Base-by-base conservation (phyloP, 768 basidiomycete genomes). In the Tremella mesenterica region DNA sequence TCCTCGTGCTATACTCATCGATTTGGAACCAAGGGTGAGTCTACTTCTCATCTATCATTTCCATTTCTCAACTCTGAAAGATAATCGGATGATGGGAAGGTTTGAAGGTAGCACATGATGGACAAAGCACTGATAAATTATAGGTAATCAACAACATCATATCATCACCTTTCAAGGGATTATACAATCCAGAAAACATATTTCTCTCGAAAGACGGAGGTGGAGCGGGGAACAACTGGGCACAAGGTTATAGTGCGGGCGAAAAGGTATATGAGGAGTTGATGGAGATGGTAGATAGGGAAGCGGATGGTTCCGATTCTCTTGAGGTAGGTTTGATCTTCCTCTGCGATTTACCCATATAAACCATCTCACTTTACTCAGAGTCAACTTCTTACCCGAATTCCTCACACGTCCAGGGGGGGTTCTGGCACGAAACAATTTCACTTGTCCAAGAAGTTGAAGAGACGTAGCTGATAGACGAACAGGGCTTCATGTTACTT, bases 151-250 rank as follows among this genome's bases (percentile, higher is more conserved):
- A 95, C 74, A 88, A 86, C 58, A 97, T 99, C 67, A 79, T 90
- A 33, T 78, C 84, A 21, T 89, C 89, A 27, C 82, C 88, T 0
- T 91, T 87, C 76, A 85, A 86, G 44, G 85, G 73, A 38, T 75
- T 99, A 29, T 99, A 96, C 74, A 99, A 99, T 70, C 92, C 92
- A 0, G 95, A 97, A 70, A 99, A 99, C 66, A 93, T 97, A 33
- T 97, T 88, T 67, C 78, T 92, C 21, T 90, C 88, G 1, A 88
- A 92, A 74, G 91, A 93, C 67, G 95, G 95, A 4, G 92, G 95
- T n/a, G 95, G 95, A 29, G 95, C 95, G 12, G 95, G 95, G 16
- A 99, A 99, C 67, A 97, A 96, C 70, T 97, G 93, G 89, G 93
- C 93, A 0, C 88, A 91, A 62, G 93, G 93, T 13, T 92, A 92